Evolutionary conservation across 2,329 filamentous ascomycete genomes (phyloP).

Genomic region (Colletotrichum tropicicola): DNA sequence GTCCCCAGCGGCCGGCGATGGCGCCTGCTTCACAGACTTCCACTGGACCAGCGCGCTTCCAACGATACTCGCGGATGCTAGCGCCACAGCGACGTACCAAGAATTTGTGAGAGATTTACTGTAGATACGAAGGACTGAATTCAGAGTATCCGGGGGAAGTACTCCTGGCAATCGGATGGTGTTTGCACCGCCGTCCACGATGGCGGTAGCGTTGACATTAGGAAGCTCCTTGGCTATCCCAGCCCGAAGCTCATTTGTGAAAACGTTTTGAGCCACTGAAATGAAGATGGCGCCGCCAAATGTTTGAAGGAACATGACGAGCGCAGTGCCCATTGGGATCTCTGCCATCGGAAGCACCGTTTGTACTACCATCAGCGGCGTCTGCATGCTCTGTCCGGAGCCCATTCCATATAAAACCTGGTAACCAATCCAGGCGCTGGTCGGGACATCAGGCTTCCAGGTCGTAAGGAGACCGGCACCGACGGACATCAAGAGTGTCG

Average conservation of each 20-base stretch:
- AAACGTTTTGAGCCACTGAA: slow-evolving; percentile 19
- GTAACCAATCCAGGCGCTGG: slow-evolving; percentile 33
- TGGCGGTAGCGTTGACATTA: slow-evolving; percentile 6
- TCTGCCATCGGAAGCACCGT: slow-evolving; percentile 30
- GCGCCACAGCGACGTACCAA: slow-evolving; percentile 6
- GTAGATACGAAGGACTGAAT: neutral
- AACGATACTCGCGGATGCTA: neutral
- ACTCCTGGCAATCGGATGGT: slow-evolving; percentile 7
- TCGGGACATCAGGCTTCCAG: neutral
- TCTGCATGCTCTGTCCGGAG: slow-evolving; percentile 36
- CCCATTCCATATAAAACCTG: slow-evolving; percentile 37
- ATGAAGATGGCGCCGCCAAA: slow-evolving; percentile 24
- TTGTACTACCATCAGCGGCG: slow-evolving; percentile 35
- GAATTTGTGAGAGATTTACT: slow-evolving; percentile 12
- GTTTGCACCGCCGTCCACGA: slow-evolving; percentile 5
- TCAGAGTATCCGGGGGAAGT: neutral
- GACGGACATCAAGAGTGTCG: slow-evolving; percentile 38
- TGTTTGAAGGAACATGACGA: slow-evolving; percentile 24
- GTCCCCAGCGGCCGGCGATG: neutral
- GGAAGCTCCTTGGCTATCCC: neutral
- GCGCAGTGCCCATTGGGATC: slow-evolving; percentile 15
- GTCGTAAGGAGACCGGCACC: slow-evolving; percentile 31
- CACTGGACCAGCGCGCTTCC: slow-evolving; percentile 12
- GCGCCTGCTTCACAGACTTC: slow-evolving; percentile 2
- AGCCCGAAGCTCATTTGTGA: slow-evolving; percentile 8